phyloP scores from a whole-genome alignment of 2,329 filamentous ascomycete genomes.

The Graphilbum ipis-grandicollis region DNA sequence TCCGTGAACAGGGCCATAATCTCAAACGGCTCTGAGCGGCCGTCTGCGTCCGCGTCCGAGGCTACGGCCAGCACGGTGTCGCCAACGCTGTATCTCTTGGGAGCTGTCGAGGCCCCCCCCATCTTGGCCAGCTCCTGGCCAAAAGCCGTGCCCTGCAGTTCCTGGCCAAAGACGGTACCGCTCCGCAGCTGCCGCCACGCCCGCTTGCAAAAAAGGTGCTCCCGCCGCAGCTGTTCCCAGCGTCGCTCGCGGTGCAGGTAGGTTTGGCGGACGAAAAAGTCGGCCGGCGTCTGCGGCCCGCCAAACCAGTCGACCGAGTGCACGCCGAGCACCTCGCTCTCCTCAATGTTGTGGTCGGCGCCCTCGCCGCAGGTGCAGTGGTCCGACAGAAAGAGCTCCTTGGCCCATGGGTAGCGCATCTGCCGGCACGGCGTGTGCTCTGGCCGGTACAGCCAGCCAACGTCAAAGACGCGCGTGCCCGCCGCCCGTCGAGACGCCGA shows the following conservation, averaged over 20 bases:
- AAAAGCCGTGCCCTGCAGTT: no score
- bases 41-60: constrained; percentile 11
- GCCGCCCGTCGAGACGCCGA: constrained; percentile 12
- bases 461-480: constrained; percentile 31
- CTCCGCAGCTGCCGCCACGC: no score
- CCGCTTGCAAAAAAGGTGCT: constrained; percentile 35
- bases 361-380: constrained; percentile 51
- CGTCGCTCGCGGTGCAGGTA: constrained; percentile 42
- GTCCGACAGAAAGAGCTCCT: constrained; percentile 62
- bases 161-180: no score
- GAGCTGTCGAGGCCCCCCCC: no score
- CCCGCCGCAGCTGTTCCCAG: constrained; percentile 39
- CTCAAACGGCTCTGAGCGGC: constrained; percentile 41
- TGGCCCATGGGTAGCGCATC: constrained; percentile 49
- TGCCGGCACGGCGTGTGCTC: constrained; percentile 51
- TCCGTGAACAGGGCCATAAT: constrained; percentile 23
- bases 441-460: constrained; percentile 60
- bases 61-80: constrained; percentile 44
- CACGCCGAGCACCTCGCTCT: constrained; percentile 36
- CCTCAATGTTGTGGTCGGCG: constrained; percentile 22
- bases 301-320: constrained; percentile 42
- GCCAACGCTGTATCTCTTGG: constrained; percentile 28
- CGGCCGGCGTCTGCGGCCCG: constrained; percentile 23
- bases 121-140: no score
- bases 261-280: constrained; percentile 54